Evolutionary conservation across 495 filamentous ascomycete species (phyloP).

Genomic region (Cetradonia linearis): DNA sequence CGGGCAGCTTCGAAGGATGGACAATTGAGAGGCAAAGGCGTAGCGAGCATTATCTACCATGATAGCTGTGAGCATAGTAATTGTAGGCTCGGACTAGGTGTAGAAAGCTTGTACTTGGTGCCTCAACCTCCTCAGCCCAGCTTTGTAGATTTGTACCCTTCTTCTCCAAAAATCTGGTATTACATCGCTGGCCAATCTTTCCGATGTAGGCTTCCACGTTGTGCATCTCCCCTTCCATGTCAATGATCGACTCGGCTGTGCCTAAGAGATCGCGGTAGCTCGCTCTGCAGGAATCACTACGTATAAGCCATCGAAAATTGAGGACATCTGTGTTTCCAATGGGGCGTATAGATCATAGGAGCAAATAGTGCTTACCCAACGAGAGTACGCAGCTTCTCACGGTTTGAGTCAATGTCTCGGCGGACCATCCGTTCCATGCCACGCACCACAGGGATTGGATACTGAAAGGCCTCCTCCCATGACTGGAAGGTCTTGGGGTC

Average conservation of each 20-base stretch:
- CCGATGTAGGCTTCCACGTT: conserved; percentile 58
- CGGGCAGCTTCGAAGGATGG: conserved; percentile 51
- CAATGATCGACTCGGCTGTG: conserved; percentile 83
- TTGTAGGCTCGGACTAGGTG: not conserved
- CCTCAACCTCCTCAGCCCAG: conserved; percentile 42
- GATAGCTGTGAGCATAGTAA: not conserved
- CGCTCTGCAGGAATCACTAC: conserved; percentile 37
- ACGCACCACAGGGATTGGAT: conserved; percentile 52
- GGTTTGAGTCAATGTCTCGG: conserved; percentile 63
- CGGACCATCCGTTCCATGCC: conserved; percentile 55
- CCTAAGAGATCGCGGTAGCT: conserved; percentile 87
- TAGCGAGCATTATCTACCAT: conserved; percentile 43
- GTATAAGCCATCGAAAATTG: conserved; percentile 6
- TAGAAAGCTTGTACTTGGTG: conserved; percentile 34
- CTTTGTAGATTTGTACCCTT: conserved; percentile 53
- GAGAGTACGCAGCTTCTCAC: conserved; percentile 75
- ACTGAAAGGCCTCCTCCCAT: conserved; percentile 61
- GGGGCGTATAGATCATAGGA: conserved; percentile 16
- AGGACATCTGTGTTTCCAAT: not conserved
- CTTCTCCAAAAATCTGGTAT: conserved; percentile 56
- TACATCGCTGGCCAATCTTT: conserved; percentile 67
- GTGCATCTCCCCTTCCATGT: conserved; percentile 73
- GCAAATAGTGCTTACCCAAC: conserved; percentile 53
- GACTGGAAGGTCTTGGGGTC: conserved; percentile 49
- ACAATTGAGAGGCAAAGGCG: conserved; percentile 49